A percentile compares a stretch with the other conserved stretches of the same genome.
phyloP scores from a whole-genome alignment of 345 rosid species.

The Eucalyptus viminalis region DNA sequence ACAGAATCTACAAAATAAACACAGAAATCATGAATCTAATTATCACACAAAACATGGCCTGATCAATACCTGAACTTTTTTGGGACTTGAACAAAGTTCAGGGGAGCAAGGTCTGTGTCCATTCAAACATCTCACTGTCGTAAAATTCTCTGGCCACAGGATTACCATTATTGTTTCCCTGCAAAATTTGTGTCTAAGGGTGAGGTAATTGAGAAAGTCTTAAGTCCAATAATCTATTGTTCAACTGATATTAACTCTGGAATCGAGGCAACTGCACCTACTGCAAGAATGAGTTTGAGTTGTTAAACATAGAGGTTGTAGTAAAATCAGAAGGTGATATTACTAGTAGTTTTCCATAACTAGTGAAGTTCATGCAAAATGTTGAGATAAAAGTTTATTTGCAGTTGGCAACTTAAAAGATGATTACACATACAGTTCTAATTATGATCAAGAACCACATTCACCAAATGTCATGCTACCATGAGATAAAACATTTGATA shows the following conservation, averaged over 20 bases:
- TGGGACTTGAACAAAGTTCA: slow-evolving; percentile 57
- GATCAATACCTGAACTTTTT: slow-evolving; percentile 27
- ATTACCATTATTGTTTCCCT: slow-evolving; percentile 37
- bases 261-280: not conserved
- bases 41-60: not conserved
- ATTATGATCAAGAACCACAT: not conserved
- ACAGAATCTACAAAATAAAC: not conserved
- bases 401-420: not conserved
- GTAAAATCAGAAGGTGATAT: not conserved
- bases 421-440: not conserved
- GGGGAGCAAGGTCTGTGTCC: slow-evolving; percentile 80
- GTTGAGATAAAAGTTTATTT: not conserved
- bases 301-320: not conserved
- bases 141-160: slow-evolving; percentile 15
- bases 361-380: not conserved
- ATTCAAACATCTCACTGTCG: slow-evolving; percentile 76
- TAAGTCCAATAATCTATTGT: not conserved
- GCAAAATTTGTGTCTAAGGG: not conserved
- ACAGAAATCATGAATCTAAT: not conserved
- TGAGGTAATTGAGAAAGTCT: not conserved
- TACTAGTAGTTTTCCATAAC: not conserved
- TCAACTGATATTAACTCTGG: not conserved
- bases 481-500: too few relatives aligned
- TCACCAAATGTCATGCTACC: too few relatives aligned
- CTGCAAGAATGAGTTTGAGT: not conserved